phyloP scores from a whole-genome alignment of 1,284 basidiomycete species.

The Cystobasidium pallidum region DNA sequence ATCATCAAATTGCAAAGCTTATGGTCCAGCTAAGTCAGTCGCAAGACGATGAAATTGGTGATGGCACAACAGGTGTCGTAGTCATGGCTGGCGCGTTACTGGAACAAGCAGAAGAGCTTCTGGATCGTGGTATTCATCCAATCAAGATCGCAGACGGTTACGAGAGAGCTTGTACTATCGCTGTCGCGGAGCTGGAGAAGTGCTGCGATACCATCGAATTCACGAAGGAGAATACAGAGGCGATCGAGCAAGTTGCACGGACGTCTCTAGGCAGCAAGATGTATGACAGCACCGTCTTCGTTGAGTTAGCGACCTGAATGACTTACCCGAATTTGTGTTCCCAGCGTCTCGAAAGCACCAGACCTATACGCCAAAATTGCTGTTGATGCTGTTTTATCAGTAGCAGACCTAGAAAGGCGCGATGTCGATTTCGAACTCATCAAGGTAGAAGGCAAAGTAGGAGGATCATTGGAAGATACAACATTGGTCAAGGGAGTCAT shows the following conservation, averaged over 20 bases:
- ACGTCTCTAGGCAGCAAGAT: slow-evolving; percentile 98
- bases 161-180: slow-evolving; percentile 87
- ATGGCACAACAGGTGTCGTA: slow-evolving; percentile 97
- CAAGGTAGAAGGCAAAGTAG: slow-evolving; percentile 99
- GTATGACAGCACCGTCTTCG: slow-evolving; percentile 60
- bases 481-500: slow-evolving; percentile 91
- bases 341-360: slow-evolving; percentile 93
- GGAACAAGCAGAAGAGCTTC: slow-evolving; percentile 78
- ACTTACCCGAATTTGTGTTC: not conserved
- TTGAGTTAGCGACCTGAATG: not conserved
- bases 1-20: slow-evolving; percentile 97
- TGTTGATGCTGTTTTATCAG: slow-evolving; percentile 91
- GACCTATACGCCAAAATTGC: slow-evolving; percentile 96
- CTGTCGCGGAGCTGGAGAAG: slow-evolving; percentile 83
- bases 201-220: slow-evolving; percentile 92
- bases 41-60: slow-evolving; percentile 99
- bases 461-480: slow-evolving; percentile 93
- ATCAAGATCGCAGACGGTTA: slow-evolving; percentile 98
- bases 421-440: slow-evolving; percentile 99
- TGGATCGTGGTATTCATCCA: slow-evolving; percentile 96
- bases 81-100: slow-evolving; percentile 95
- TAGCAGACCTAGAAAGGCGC: slow-evolving; percentile 89
- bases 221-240: slow-evolving; percentile 76
- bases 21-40: slow-evolving; percentile 95
- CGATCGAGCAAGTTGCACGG: slow-evolving; percentile 91